Evolutionary conservation across 768 basidiomycete species (phyloP).

Genomic region (Suillus fuscotomentosus): DNA sequence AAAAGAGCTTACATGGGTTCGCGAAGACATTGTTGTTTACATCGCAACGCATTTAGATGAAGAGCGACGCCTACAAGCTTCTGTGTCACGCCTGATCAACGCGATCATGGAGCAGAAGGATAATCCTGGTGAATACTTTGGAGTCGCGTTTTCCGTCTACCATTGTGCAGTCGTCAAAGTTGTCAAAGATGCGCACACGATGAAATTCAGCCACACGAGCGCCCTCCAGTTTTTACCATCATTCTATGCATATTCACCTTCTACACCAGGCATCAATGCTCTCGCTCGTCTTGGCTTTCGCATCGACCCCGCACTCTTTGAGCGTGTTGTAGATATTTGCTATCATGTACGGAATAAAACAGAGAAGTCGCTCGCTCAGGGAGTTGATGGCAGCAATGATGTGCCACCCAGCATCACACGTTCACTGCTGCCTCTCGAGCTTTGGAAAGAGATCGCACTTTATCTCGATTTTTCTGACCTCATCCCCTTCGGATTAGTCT

Average conservation of each 20-base stretch:
- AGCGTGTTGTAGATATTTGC: background rate
- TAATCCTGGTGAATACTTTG: background rate
- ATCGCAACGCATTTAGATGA: constrained; percentile 1
- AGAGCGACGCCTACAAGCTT: constrained; percentile 1
- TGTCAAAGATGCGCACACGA: background rate
- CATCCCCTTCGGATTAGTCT: background rate
- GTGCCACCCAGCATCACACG: background rate
- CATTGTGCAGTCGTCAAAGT: constrained; percentile 2
- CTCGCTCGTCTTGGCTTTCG: constrained; percentile 4
- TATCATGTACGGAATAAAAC: background rate
- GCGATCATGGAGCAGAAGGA: background rate
- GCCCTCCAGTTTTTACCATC: constrained; percentile 2
- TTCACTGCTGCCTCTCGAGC: background rate
- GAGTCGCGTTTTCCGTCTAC: background rate
- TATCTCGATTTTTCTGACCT: background rate
- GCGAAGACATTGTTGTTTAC: background rate
- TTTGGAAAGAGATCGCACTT: background rate
- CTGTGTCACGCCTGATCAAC: background rate
- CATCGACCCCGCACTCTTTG: constrained; percentile 3
- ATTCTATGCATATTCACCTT: background rate
- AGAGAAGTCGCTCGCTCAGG: background rate
- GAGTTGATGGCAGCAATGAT: background rate
- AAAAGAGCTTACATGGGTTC: constrained; percentile 5
- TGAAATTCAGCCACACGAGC: background rate
- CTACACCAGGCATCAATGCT: constrained; percentile 5